A percentile compares a stretch with the other conserved stretches of the same genome.
Conservation (phyloP, 176 grass and related monocot genomes). For the Elymus sibiricus region DNA sequence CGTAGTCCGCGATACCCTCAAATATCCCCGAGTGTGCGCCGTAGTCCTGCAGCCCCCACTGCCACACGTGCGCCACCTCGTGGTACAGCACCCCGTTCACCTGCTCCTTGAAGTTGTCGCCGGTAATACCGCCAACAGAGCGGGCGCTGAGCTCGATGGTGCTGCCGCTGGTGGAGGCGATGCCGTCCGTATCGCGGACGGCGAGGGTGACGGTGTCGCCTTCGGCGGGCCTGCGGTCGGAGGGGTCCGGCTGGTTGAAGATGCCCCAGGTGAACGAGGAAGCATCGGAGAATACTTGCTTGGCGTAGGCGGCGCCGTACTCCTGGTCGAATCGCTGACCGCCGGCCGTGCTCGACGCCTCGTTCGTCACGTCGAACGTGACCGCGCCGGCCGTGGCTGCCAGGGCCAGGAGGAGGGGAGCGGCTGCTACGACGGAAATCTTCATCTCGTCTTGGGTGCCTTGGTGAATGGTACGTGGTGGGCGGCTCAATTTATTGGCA, state of each 20-base stretch:
- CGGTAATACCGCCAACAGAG: too few species aligned
- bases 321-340: constrained; percentile 51
- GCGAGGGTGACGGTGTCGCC: constrained; percentile 33
- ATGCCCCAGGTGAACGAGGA: constrained; percentile 49
- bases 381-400: constrained; percentile 24
- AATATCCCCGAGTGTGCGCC: background rate
- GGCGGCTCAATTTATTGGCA: too few species aligned
- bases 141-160: background rate
- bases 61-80: constrained; percentile 67
- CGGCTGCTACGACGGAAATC: background rate
- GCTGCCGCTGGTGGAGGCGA: background rate
- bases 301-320: constrained; percentile 39
- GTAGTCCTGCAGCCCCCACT: constrained; percentile 31
- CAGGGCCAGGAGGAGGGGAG: background rate
- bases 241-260: constrained; percentile 32
- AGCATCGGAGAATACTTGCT: constrained; percentile 47
- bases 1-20: constrained; percentile 80
- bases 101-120: constrained; percentile 33
- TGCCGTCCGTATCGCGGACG: background rate
- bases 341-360: constrained; percentile 21
- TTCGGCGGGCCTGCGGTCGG: background rate
- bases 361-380: constrained; percentile 45
- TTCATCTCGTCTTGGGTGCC: constrained; percentile 9
- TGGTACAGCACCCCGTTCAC: constrained; percentile 68
- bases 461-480: too few species aligned